Evolutionary conservation across 2,329 filamentous ascomycete species (phyloP).

Genomic region (Colletotrichum sp.): DNA sequence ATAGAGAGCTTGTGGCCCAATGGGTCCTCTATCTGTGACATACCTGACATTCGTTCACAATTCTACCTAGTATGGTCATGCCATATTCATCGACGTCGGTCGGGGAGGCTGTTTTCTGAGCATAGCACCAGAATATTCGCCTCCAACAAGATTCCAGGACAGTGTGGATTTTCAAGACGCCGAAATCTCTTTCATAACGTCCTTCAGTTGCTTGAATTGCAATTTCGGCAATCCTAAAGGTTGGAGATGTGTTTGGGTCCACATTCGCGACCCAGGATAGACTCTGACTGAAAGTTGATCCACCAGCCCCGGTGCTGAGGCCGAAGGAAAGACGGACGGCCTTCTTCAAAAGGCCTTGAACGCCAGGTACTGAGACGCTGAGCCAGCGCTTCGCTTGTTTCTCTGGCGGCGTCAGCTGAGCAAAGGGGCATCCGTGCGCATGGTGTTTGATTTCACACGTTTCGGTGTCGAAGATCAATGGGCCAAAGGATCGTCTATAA

Average conservation of each 20-base stretch:
- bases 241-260: background rate
- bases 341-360: background rate
- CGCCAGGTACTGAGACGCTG: background rate
- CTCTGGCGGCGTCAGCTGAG: background rate
- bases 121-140: background rate
- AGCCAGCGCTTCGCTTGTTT: background rate
- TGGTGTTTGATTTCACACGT: background rate
- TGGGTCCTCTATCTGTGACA: background rate
- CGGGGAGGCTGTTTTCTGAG: background rate
- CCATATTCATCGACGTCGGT: background rate
- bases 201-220: too few species aligned
- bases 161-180: too few species aligned
- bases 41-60: fast-evolving
- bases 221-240: background rate
- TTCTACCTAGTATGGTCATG: fast-evolving
- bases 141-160: background rate
- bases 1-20: fast-evolving
- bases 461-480: background rate
- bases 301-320: background rate
- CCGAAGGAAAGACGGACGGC: background rate
- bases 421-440: background rate
- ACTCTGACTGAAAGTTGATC: background rate
- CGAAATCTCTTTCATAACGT: too few species aligned
- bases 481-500: background rate
- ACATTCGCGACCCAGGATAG: background rate